phyloP scores from a whole-genome alignment of 2,329 filamentous ascomycete genomes.

The Parascedosporium putredinis region DNA sequence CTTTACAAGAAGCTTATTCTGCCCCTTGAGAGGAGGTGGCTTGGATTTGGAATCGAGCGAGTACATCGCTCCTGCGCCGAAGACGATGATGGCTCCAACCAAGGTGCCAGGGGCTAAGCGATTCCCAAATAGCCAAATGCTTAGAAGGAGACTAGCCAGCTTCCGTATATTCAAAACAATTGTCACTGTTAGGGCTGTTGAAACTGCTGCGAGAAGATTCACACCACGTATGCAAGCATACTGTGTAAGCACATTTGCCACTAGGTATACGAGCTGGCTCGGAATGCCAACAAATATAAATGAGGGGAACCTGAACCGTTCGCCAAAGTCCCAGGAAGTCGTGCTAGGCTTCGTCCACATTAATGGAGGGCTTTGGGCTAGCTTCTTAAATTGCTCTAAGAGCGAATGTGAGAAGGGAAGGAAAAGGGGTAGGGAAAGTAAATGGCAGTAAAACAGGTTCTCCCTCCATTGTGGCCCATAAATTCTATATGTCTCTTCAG shows the following conservation, averaged over 20 bases:
- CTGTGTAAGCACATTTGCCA: conserved; percentile 77
- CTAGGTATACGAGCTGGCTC: conserved; percentile 60
- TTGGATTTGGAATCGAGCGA: conserved; percentile 53
- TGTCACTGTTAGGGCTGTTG: conserved; percentile 87
- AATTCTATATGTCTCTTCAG: conserved; percentile 75
- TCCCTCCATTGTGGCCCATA: conserved; percentile 91
- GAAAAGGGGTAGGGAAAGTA: conserved; percentile 68
- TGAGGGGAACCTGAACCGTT: neutral
- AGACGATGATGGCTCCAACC: conserved; percentile 74
- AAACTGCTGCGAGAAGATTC: conserved; percentile 80
- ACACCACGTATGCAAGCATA: conserved; percentile 93
- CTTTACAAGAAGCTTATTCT: conserved; percentile 4
- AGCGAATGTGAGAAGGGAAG: conserved; percentile 60
- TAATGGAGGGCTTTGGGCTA: conserved; percentile 55
- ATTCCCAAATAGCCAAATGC: conserved; percentile 93
- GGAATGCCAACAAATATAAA: conserved; percentile 33
- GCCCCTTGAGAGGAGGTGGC: neutral
- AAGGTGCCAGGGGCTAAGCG: conserved; percentile 65
- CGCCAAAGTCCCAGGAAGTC: neutral
- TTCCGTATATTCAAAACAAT: conserved; percentile 95
- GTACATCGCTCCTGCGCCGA: conserved; percentile 83
- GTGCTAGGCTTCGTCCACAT: conserved; percentile 7
- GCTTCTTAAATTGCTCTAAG: conserved; percentile 48
- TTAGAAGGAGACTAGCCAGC: conserved; percentile 78
- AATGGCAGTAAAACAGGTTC: conserved; percentile 86